Evolutionary conservation across 495 filamentous ascomycete species (phyloP), one percentile per base, ranked within the genome.

Genomic region (Parathielavia hyrcaniae): DNA sequence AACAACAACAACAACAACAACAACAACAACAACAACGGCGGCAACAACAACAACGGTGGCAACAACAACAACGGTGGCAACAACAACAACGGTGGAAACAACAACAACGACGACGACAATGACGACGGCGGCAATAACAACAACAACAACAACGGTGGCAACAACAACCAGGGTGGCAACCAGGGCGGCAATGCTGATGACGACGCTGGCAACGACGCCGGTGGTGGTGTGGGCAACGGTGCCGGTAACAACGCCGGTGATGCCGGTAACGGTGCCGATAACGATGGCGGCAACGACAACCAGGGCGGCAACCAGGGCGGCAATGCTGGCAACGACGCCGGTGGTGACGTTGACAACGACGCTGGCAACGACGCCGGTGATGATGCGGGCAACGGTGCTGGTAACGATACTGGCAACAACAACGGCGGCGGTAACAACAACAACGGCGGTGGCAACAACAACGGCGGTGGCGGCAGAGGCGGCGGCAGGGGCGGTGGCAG

Each of bases 1-100:
- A 63, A 62, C 50, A 61, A 61, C 52, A 59, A 45, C 14, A 63
- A 65, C 41, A 67, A 67, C 50, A 57, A 53, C 19, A 41, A 38
- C 38, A 63, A 66, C 43, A 60, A 46, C 19, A 60, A 51, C 34
- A 63, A 69, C 50, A 64, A 62, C 59, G 61, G 44, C 23, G 52
- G 51, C 56, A 58, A 63, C 26, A n/a, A n/a, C n/a, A n/a, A n/a
- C 17, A 53, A 34, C 10, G 50, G 38, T 35, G 60, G 63, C 23
- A 68, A 59, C 34, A 67, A 57, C 46, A 48, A 49, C 56, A 47
- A 55, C 22, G 14, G 53, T 23, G 39, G 35, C 45, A 62, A 65
- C 35, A 57, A 64, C 54, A 59, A 61, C 47, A 46, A 59, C 8
- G 46, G 36, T 9, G 38, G 36, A 6, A 56, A 60, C 53, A 50